phyloP scores from a whole-genome alignment of 371 early-diverging fungal genomes.

The Rhizopus stolonifer region DNA sequence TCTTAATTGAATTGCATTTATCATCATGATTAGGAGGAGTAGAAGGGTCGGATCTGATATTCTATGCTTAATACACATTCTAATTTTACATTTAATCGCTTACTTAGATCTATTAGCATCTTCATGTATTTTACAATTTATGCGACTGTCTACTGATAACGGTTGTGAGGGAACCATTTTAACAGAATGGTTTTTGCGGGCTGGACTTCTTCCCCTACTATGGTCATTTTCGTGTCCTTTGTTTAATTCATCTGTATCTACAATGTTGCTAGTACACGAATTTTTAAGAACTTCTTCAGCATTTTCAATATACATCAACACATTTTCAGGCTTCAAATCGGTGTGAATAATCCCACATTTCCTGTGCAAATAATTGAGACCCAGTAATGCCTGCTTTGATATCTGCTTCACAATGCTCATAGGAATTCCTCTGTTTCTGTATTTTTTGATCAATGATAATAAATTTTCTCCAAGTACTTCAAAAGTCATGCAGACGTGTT shows the following conservation, averaged over 20 bases:
- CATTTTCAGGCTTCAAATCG: constrained; percentile 98
- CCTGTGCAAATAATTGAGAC: constrained; percentile 90
- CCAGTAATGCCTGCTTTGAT: constrained; percentile 83
- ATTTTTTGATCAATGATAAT: constrained; percentile 75
- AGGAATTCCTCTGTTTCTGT: constrained; percentile 86
- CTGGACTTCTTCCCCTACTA: constrained; percentile 37
- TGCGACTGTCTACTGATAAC: constrained; percentile 20
- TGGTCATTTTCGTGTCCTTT: not conserved
- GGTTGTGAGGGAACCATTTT: constrained; percentile 45
- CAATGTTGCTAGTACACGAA: constrained; percentile 2
- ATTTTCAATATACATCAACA: constrained; percentile 86
- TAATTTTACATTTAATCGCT: too few relatives aligned
- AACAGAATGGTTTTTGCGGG: constrained; percentile 23
- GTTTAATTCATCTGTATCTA: not conserved
- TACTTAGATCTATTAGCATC: too few relatives aligned
- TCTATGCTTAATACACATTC: too few relatives aligned
- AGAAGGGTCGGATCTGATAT: not conserved
- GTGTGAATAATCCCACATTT: constrained; percentile 97
- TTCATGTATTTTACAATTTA: not conserved
- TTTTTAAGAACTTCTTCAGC: constrained; percentile 67
- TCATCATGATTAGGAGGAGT: constrained; percentile 9
- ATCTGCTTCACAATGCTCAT: constrained; percentile 85
- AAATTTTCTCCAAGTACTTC: constrained; percentile 97
- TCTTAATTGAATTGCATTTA: constrained; percentile 53
- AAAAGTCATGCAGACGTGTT: constrained; percentile 96